phyloP scores from a whole-genome alignment of 2,329 filamentous ascomycete species.

The Monosporascus sp. region DNA sequence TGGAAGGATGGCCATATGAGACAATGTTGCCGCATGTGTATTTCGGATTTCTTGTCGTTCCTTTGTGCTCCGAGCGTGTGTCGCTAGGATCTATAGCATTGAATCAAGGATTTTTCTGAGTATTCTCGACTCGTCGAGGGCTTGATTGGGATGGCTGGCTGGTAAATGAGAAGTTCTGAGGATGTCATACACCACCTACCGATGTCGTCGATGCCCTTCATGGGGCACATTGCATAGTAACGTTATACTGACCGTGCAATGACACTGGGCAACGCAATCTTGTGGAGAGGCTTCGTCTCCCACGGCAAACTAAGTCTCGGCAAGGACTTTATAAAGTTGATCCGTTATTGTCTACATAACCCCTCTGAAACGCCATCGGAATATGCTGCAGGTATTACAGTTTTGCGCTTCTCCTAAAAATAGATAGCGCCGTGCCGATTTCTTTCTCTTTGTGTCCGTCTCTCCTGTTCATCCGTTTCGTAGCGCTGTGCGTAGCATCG shows the following conservation, averaged over 20 bases:
- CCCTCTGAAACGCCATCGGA: conserved; percentile 33
- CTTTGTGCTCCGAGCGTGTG: conserved; percentile 6
- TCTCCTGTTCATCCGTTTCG: no score
- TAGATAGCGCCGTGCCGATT: background rate
- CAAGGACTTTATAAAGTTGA: no score
- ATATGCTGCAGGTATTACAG: conserved; percentile 30
- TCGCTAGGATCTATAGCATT: conserved; percentile 9
- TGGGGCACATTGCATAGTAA: background rate
- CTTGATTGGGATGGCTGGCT: no score
- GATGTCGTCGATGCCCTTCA: no score
- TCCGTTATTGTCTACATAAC: conserved; percentile 19
- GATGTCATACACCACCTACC: no score
- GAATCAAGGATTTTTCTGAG: conserved; percentile 1
- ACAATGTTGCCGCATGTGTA: conserved; percentile 7
- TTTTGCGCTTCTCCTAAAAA: conserved; percentile 18
- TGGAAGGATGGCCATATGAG: conserved; percentile 8
- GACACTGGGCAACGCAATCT: background rate
- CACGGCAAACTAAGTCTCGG: no score
- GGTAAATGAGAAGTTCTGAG: no score
- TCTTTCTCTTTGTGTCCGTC: background rate
- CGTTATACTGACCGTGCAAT: background rate
- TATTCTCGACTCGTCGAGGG: no score
- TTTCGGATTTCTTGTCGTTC: conserved; percentile 12
- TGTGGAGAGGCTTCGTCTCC: no score
- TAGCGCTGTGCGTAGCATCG: no score